Evolutionary conservation across 345 rosid species (phyloP), one percentile per base, ranked within the genome.

Genomic region (Anacardium occidentale): DNA sequence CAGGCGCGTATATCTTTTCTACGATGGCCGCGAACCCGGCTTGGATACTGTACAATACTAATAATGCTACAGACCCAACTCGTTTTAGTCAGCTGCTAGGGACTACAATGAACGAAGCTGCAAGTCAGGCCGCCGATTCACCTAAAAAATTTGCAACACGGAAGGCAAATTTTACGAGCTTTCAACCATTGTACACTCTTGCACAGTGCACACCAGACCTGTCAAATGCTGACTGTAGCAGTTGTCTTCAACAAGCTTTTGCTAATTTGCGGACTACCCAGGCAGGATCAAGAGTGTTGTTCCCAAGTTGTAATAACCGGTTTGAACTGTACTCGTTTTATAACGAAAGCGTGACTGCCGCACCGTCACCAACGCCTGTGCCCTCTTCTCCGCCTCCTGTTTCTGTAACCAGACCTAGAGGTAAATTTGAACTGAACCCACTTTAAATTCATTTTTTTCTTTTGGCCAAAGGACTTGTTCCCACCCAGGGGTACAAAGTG

Each of bases 291-390:
- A 72, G 75, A 52, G 59, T 76, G 11, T 32, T 81, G 68, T 3
- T 0, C 17, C 88, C 86, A 0, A 81, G 80, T 55, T 88, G 89
- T 68, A 63, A 53, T 18, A 24, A 76, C 44, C 57, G 83, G 57
- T 85, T 42, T 60, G 86, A 83, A 48, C 2, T 22, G 1, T 77
- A 76, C 69, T 20, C 26, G 0, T 81, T 83, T 62, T 85, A 70
- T 20, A 63, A 12, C n/a, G 40, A 22, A 12, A 53, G 40, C 4
- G 10, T 2, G 21, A 10, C 51, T 17, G 13, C 25, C 0, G 5
- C 29, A 11, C 45, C 47, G 9, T 60, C 44, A 3, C 12, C 42
- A 4, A 10, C 15, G 51, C 63, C 69, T 62, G 2, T 17, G 42
- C 47, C 73, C 15, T 24, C n/a, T 3, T 37, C 71, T 2, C 53